phyloP scores from a whole-genome alignment of 805 yeast species.

The Zygosaccharomyces kombuchaensis region DNA sequence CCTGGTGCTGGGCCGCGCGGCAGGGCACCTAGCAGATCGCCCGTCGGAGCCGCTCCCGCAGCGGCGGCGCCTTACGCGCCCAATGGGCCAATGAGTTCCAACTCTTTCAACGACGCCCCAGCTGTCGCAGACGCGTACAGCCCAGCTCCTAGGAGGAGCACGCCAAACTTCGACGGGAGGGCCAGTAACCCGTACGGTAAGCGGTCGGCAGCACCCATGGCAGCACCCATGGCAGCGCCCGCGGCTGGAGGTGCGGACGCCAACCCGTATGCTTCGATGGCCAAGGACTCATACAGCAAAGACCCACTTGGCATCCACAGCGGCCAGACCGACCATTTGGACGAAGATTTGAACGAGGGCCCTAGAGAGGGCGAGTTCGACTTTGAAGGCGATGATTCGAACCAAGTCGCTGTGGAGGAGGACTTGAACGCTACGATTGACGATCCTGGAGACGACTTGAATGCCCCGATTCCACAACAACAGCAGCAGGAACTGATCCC shows the following conservation, averaged over 20 bases:
- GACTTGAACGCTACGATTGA: constrained; percentile 28
- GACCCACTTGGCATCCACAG: constrained; percentile 2
- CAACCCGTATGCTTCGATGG: constrained; percentile 13
- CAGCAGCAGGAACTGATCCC: constrained; percentile 21
- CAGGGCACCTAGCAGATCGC: too few relatives aligned
- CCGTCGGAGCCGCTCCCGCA: too few relatives aligned
- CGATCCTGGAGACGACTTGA: constrained; percentile 28
- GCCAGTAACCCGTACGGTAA: constrained; percentile 10
- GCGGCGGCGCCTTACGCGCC: too few relatives aligned
- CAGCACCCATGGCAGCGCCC: not conserved
- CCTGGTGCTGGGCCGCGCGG: not conserved
- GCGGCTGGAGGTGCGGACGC: not conserved
- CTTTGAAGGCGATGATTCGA: constrained; percentile 19
- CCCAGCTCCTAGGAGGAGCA: not conserved
- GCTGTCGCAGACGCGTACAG: not conserved
- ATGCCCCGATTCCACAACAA: constrained; percentile 25
- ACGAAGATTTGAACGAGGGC: constrained; percentile 9
- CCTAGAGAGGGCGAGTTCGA: constrained; percentile 21
- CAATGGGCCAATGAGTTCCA: not conserved
- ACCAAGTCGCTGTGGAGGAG: constrained; percentile 29
- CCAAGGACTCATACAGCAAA: not conserved
- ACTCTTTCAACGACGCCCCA: not conserved
- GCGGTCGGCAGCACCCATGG: constrained; percentile 3
- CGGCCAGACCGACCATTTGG: constrained; percentile 7
- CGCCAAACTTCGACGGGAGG: not conserved